phyloP scores from a whole-genome alignment of 163 green algal genomes.

The Scenedesmus sp. region DNA sequence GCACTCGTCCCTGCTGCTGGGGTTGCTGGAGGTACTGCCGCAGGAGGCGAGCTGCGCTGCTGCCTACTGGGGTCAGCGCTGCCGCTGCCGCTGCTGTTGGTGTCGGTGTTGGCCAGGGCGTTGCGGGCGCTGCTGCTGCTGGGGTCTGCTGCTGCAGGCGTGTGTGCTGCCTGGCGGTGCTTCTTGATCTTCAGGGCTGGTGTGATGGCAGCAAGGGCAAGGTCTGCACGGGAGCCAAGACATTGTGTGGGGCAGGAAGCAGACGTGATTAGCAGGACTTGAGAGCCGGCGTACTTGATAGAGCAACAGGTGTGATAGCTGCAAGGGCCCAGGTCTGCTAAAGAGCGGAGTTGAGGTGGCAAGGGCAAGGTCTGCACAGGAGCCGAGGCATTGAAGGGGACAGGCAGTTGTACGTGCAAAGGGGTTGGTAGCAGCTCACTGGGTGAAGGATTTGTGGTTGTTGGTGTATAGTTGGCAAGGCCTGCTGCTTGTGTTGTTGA shows the following conservation, averaged over 20 bases:
- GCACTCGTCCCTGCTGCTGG: background rate
- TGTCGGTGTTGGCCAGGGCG: background rate
- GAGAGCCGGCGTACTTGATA: background rate
- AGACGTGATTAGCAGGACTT: background rate
- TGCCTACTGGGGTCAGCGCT: background rate
- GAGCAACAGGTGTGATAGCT: background rate
- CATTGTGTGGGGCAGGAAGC: background rate
- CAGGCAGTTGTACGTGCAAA: background rate
- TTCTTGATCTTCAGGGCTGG: background rate
- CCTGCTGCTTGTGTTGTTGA: too few species aligned
- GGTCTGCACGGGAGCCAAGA: background rate
- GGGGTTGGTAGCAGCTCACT: too few species aligned
- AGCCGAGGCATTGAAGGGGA: too few species aligned
- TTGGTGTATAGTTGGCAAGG: too few species aligned
- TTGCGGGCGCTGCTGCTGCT: constrained; percentile 10
- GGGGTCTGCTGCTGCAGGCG: constrained; percentile 5
- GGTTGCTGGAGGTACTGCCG: background rate
- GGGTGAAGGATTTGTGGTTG: too few species aligned
- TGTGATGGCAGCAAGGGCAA: background rate
- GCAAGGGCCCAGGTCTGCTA: background rate
- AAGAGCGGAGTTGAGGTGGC: too few species aligned
- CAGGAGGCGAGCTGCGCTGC: background rate
- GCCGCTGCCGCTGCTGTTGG: background rate
- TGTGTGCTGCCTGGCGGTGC: background rate
- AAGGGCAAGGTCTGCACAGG: too few species aligned